Evolutionary conservation across 768 basidiomycete species (phyloP), one percentile per base, ranked within the genome.

Genomic region (Trametes maxima): DNA sequence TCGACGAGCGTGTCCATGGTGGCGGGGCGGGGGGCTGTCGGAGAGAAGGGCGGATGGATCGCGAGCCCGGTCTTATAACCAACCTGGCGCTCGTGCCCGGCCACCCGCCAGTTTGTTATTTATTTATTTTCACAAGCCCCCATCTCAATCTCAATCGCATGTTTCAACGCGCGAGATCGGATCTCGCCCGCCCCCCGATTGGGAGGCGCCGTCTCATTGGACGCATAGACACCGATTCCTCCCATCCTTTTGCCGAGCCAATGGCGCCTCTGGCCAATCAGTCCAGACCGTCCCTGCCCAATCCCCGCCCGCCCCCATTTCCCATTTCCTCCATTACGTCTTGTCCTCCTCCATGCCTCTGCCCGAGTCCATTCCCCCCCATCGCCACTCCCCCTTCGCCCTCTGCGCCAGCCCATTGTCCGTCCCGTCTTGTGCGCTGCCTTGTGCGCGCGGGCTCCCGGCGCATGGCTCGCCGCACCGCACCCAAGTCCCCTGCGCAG

Each of bases 21-120:
- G 69, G 65, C 46, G 69, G 67, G 49, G 70, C 55, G 65, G 66
- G 54, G 57, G 56, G 40, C 49, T 51, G 59, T 55, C 62, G 62
- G 57, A 52, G 60, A 54, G 59, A 50, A 57, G 66, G 60, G 65
- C 63, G 62, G 64, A 49, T 44, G 49, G 57, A 54, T 47, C 52
- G 47, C 57, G 46, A 37, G 57, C 47, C 62, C 49, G 62, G 62
- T 46, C 54, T 63, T 63, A 63, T 63, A 63, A 63, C 62, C 28
- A 63, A 54, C 62, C 53, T 45, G 39, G 40, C n/a, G 42, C 50
- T 48, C 12, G 11, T 28, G 24, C 48, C 51, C 45, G 39, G 28
- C 52, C 50, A 36, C 62, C 35, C 62, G 53, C 47, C 46, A 7
- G 11, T 46, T 44, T 37, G 39, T 36, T 59, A 50, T 40, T 43